Conservation (phyloP, 2,329 filamentous ascomycete genomes). For the Xylaria sp. region DNA sequence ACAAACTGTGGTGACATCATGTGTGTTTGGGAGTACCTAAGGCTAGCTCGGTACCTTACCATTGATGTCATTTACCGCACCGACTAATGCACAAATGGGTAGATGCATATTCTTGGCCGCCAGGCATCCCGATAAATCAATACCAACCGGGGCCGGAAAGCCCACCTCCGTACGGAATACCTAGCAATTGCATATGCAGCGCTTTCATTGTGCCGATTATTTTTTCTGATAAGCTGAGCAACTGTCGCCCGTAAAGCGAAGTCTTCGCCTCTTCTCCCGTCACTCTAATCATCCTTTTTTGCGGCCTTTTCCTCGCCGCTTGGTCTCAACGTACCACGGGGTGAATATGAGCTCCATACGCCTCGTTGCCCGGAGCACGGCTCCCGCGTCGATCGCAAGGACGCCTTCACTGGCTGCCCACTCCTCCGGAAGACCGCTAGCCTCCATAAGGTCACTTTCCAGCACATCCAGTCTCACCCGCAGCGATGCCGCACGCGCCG, state of each 20-base stretch:
- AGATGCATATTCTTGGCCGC: not conserved
- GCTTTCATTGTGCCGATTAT: conserved; percentile 14
- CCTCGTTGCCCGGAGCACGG: conserved; percentile 39
- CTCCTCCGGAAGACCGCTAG: conserved; percentile 42
- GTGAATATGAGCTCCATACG: conserved; percentile 42
- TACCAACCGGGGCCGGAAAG: not conserved
- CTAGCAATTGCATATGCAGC: not conserved
- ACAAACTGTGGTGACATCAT: no score
- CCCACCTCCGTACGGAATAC: not conserved
- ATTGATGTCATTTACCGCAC: no score
- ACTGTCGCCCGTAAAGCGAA: conserved; percentile 17
- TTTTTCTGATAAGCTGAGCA: conserved; percentile 27
- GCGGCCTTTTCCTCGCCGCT: conserved; percentile 4
- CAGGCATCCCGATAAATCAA: not conserved
- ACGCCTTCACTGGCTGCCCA: conserved; percentile 36
- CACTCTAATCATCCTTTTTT: conserved; percentile 23
- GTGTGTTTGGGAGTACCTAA: no score
- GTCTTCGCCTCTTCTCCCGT: conserved; percentile 10
- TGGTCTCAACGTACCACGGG: conserved; percentile 24
- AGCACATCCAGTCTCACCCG: conserved; percentile 28
- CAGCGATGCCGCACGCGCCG: conserved; percentile 27
- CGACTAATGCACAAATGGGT: not conserved
- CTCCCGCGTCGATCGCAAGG: conserved; percentile 40
- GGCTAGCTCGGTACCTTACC: no score
- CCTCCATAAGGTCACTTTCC: conserved; percentile 44